Percentiles rank a stretch among this genome's conserved stretches.
These are phyloP conservation scores for Aethionema arabicum DNA, from an alignment of 345 rosid genomes.

Conservation along the genomic window DNA sequence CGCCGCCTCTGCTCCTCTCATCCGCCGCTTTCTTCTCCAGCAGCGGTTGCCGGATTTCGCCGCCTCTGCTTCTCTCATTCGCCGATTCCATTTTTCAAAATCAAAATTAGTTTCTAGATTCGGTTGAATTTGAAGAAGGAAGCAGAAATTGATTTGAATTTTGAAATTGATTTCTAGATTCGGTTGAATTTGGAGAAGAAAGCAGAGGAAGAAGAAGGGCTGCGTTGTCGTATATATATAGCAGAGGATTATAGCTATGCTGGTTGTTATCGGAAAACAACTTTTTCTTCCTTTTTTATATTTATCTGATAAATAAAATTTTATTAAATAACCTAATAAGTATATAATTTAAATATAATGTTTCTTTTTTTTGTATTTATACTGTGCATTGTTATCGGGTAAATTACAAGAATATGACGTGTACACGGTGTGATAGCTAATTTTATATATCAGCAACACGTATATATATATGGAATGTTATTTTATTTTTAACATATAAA, in stretches of 20 bases:
- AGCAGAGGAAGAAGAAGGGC: slow-evolving; percentile 3
- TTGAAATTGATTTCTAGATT: not conserved
- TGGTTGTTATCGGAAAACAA: slow-evolving; percentile 25
- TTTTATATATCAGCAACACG: too few species aligned
- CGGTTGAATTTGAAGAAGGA: too few species aligned
- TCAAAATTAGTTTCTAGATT: slow-evolving; percentile 2
- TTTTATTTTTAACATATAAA: too few species aligned
- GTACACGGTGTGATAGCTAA: too few species aligned
- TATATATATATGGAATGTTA: too few species aligned
- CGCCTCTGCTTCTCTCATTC: not conserved
- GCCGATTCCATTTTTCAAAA: slow-evolving; percentile 4
- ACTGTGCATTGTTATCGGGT: too few species aligned
- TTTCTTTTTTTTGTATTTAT: too few species aligned
- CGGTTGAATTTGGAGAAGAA: too few species aligned
- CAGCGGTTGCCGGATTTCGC: slow-evolving; percentile 35
- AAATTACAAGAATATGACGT: too few species aligned
- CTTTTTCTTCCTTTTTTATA: not conserved
- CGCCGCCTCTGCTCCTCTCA: slow-evolving; percentile 10
- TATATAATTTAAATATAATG: not conserved
- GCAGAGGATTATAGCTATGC: not conserved
- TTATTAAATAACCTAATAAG: not conserved
- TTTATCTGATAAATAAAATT: too few species aligned
- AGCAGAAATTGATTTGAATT: too few species aligned
- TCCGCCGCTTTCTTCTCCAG: slow-evolving; percentile 22
- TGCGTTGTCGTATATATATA: slow-evolving; percentile 9